A percentile compares a stretch with the other conserved stretches of the same genome.
phyloP scores from a whole-genome alignment of 345 rosid genomes.

The Brassica rapa region DNA sequence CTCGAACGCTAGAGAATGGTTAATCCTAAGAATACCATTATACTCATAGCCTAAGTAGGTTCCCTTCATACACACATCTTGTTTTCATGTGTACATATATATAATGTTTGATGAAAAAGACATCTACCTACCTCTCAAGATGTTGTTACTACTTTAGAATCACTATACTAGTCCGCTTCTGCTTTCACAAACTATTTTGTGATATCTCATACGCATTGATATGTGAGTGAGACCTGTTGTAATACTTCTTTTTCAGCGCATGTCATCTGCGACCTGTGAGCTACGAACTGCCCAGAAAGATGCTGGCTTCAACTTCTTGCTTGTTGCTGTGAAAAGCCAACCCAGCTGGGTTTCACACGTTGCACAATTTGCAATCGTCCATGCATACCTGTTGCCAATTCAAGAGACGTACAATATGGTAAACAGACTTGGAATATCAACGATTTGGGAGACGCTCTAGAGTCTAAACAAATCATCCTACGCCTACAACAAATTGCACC shows the following conservation, averaged over 20 bases:
- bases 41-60: background rate
- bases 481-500: conserved; percentile 9
- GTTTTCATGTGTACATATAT: background rate
- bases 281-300: conserved; percentile 90
- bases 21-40: background rate
- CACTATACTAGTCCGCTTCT: background rate
- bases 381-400: conserved; percentile 69
- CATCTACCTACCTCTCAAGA: background rate
- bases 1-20: background rate
- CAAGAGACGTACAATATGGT: conserved; percentile 3
- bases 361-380: conserved; percentile 65
- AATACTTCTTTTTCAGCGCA: conserved; percentile 8
- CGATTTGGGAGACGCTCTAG: background rate
- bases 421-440: background rate
- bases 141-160: background rate
- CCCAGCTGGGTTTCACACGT: conserved; percentile 69
- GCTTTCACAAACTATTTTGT: background rate
- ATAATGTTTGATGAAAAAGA: background rate
- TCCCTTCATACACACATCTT: background rate
- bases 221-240: background rate
- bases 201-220: background rate
- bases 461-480: conserved; percentile 4
- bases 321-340: conserved; percentile 85
- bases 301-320: conserved; percentile 66
- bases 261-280: conserved; percentile 69